These are phyloP conservation scores for Pelargonium fulgidum DNA, from an alignment of 441 rosid genomes.

Conservation along the genomic window DNA sequence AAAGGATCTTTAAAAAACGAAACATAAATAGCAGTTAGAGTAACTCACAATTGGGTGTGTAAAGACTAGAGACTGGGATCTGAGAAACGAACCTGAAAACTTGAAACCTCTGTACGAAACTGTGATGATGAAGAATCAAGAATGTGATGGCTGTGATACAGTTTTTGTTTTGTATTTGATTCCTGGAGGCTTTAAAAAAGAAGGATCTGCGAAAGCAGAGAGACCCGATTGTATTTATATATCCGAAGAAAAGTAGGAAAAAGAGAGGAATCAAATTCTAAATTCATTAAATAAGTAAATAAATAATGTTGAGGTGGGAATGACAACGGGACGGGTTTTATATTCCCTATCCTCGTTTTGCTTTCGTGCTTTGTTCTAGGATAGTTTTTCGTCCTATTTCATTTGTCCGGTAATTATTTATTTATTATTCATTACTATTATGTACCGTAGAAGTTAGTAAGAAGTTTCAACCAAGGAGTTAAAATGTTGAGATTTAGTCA, in stretches of 20 bases:
- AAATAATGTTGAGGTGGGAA: no score
- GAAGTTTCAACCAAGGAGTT: no score
- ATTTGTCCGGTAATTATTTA: no score
- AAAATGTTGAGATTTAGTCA: no score
- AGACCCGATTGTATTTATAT: neutral
- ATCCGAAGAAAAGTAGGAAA: neutral
- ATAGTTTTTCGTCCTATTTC: no score
- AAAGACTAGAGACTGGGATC: neutral
- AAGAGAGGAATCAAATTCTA: no score
- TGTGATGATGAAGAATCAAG: neutral
- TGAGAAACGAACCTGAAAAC: neutral
- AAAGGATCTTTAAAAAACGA: neutral
- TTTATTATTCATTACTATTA: no score
- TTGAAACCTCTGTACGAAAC: neutral
- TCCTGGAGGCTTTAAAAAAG: neutral
- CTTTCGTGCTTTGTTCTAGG: no score
- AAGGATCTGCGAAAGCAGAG: neutral
- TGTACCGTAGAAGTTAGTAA: no score
- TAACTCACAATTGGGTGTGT: neutral
- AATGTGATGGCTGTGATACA: neutral
- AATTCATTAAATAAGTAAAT: no score
- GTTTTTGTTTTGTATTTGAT: slow-evolving; percentile 3
- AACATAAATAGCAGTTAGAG: neutral
- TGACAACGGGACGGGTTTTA: no score
- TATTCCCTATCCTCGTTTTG: no score